These are phyloP conservation scores for Nephelium lappaceum DNA, from an alignment of 345 rosid genomes.

Conservation along the genomic window DNA sequence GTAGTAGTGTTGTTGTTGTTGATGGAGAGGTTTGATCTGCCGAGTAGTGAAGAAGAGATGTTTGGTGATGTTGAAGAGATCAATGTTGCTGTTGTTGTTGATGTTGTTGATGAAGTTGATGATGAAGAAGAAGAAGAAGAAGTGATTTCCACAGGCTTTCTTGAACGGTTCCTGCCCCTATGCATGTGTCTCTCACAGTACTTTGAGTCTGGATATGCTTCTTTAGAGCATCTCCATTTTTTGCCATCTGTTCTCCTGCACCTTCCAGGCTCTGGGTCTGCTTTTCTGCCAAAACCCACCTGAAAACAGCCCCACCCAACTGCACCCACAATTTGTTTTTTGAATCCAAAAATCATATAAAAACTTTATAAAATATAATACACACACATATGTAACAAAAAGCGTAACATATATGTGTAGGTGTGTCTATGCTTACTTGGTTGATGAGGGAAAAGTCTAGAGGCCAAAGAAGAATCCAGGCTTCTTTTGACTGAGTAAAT, in stretches of 20 bases:
- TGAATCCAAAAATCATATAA: not conserved
- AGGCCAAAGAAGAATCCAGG: conserved; percentile 55
- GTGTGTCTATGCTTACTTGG: conserved; percentile 41
- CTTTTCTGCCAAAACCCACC: conserved; percentile 78
- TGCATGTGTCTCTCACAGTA: conserved; percentile 98
- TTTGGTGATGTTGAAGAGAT: conserved; percentile 28
- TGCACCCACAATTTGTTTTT: conserved; percentile 28
- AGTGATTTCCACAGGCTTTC: conserved; percentile 74
- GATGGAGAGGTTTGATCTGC: conserved; percentile 23
- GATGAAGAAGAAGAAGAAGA: conserved; percentile 11
- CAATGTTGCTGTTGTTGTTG: conserved; percentile 17
- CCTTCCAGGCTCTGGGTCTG: conserved; percentile 94
- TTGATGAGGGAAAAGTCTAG: conserved; percentile 64
- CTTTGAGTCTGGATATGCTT: conserved; percentile 82
- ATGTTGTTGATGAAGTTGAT: conserved; percentile 18
- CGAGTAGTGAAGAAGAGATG: not conserved
- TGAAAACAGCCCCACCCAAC: conserved; percentile 85
- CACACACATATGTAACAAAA: not conserved
- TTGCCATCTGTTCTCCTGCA: conserved; percentile 99
- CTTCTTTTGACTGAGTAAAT: conserved; percentile 64
- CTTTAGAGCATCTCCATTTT: conserved; percentile 96
- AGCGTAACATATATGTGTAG: not conserved
- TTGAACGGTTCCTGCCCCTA: conserved; percentile 94
- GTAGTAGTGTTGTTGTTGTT: conserved; percentile 32
- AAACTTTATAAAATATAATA: not conserved